A percentile compares a stretch with the other conserved stretches of the same genome.
Conservation (phyloP, 2,329 filamentous ascomycete species). For the Arthrobotrys entomopaga region DNA sequence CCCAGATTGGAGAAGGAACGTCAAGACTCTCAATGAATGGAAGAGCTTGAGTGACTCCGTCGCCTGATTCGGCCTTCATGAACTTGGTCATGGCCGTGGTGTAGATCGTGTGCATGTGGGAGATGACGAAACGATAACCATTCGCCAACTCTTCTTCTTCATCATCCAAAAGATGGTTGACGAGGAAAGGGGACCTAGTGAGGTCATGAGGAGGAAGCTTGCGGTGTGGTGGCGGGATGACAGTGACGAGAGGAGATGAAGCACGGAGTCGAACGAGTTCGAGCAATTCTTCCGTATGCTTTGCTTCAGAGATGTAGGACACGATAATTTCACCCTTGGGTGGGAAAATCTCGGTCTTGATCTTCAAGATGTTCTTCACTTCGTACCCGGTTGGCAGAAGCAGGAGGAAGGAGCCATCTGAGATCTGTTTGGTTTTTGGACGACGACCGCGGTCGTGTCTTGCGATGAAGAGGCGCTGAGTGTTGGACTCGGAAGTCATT, state of each 20-base stretch:
- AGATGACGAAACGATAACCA: constrained; percentile 42
- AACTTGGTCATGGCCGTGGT: constrained; percentile 19
- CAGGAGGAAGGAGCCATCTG: constrained; percentile 27
- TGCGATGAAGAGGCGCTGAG: constrained; percentile 34
- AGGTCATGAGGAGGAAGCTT: constrained; percentile 18
- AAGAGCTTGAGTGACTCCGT: constrained; percentile 4
- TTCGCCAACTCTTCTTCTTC: constrained; percentile 13
- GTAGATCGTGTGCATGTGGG: constrained; percentile 34
- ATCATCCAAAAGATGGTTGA: constrained; percentile 12
- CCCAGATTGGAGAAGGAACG: constrained; percentile 44
- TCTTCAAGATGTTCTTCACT: constrained; percentile 34
- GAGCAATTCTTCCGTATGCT: constrained; percentile 38
- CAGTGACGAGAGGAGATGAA: constrained; percentile 21
- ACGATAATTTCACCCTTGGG: constrained; percentile 21
- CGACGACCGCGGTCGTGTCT: constrained; percentile 18
- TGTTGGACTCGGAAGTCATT: neutral
- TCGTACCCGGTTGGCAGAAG: constrained; percentile 39
- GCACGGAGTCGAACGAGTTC: constrained; percentile 31
- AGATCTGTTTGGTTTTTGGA: constrained; percentile 29
- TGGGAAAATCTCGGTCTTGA: constrained; percentile 29
- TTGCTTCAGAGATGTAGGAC: constrained; percentile 33
- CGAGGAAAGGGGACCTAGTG: constrained; percentile 16
- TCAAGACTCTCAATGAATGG: constrained; percentile 29
- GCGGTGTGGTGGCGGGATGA: constrained; percentile 12
- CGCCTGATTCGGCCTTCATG: constrained; percentile 13